Conservation (phyloP, 148 eudicot genomes). For the Rhododendron henanense region DNA sequence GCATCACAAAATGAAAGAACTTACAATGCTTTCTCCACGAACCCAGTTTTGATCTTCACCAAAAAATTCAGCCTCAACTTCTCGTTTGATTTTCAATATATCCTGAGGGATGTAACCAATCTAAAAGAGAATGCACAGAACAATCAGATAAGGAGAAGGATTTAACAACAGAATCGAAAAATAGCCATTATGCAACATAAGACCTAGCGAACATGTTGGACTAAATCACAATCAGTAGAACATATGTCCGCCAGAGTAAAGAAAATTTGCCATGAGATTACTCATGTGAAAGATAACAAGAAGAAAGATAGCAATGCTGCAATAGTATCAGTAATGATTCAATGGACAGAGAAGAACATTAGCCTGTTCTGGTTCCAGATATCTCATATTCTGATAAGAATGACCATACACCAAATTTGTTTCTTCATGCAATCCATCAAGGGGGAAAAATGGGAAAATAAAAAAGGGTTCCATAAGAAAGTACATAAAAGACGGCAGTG, state of each 20-base stretch:
- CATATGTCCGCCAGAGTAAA: no score
- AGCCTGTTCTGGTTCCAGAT: neutral
- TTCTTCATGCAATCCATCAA: neutral
- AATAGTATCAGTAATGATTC: neutral
- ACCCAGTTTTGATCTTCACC: conserved; percentile 74
- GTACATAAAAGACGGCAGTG: neutral
- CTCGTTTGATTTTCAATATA: conserved; percentile 62
- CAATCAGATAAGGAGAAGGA: neutral
- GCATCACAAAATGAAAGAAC: conserved; percentile 6
- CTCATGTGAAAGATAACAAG: neutral
- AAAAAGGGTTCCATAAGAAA: neutral
- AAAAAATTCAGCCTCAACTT: conserved; percentile 67
- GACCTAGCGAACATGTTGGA: neutral
- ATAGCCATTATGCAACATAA: neutral
- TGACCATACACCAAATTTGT: neutral
- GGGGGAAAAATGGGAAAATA: neutral
- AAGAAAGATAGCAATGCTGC: neutral
- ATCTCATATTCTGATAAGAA: neutral
- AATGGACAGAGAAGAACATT: neutral
- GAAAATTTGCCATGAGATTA: neutral
- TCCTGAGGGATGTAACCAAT: conserved; percentile 52
- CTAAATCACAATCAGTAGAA: no score
- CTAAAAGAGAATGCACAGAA: conserved; percentile 20
- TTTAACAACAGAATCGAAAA: neutral
- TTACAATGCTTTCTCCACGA: conserved; percentile 66